Evolutionary conservation across 768 basidiomycete genomes (phyloP), one percentile per base, ranked within the genome.

Genomic region (Serendipita sp.): DNA sequence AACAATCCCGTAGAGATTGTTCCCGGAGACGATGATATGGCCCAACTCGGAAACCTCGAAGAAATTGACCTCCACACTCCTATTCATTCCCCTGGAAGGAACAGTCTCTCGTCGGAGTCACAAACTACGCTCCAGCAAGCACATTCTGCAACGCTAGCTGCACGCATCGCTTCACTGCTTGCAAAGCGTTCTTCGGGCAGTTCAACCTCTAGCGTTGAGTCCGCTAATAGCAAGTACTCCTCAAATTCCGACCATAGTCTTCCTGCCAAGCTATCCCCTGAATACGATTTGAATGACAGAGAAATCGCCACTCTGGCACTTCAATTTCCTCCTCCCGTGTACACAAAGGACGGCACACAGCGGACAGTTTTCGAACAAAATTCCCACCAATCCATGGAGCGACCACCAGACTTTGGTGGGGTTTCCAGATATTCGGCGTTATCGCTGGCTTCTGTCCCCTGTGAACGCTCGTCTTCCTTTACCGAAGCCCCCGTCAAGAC

Each of bases 31-130:
- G 33, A 28, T 13, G 30, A 33, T n/a, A n/a, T n/a, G 2, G 24
- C 22, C 13, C 24, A 24, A 9, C 24, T 28, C 11, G 53, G 33
- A 9, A 34, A n/a, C 17, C 53, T 58, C n/a, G 53, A 58, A 11
- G 53, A 58, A 34, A 33, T 58, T 34, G 53, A 58, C 53, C 53
- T 58, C 28, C 53, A 28, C 13, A 58, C 17, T 33, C 53, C 53
- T 58, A 9, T 5, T n/a, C 45, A 48, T 0, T 48, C 45, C 9
- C 45, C 45, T n/a, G 26, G n/a, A 20, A 38, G 38, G n/a, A 48
- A 9, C n/a, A 28, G n/a, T n/a, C 45, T 48, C n/a, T 28, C 45
- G 45, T 48, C 45, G 5, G 38, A 38, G 14, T 38, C 38, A 38
- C 38, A 7, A 38, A 9, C 45, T n/a, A 20, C 45, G n/a, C n/a